Base-by-base conservation (phyloP, 148 eudicot genomes). In the Chenopodium formosanum region DNA sequence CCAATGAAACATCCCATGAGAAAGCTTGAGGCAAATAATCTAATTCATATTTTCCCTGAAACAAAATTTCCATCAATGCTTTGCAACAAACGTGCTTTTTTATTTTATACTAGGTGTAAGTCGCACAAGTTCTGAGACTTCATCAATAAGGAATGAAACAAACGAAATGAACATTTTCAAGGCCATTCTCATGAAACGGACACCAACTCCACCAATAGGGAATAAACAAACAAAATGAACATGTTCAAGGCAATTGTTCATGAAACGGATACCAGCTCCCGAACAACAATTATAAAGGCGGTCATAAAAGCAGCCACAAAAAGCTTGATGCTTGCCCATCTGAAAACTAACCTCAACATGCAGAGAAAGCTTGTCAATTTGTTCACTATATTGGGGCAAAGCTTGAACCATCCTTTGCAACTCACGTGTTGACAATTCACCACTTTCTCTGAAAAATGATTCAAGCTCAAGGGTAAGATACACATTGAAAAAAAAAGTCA, bases 331-430 rank as follows among this genome's bases (percentile, higher is more conserved):
- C 48, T 73, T 79, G 79, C 58, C 62, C 23, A 58, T 60, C 31
- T 17, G 60, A 81, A 66, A 83, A 92, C 97, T 89, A 84, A 93
- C 98, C 89, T 95, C 97, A 64, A 95, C 94, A 85, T 95, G 98
- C 75, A 93, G 90, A 58, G 98, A 95, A 53, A 95, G 92, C 86
- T 92, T 95, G 70, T 92, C 97, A 76, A 95, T 93, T 85, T 93
- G 97, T 79, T 95, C 98, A 79, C 97, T 93, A 73, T 93, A 95
- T 75, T 95, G 98, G 65, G 97, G 98, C 87, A 95, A 88, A 79
- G 98, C 91, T 88, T 90, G 97, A 74, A 92, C 97, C 93, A 95
- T 90, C 90, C 85, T 93, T 83, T 95, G 97, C 92, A 95, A 87
- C 82, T 95, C 98, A 46, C 96, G 93, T 65, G 97, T 93, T 32